Conservation (phyloP, 164 flowering plant species). For the Echeveria elegans region DNA sequence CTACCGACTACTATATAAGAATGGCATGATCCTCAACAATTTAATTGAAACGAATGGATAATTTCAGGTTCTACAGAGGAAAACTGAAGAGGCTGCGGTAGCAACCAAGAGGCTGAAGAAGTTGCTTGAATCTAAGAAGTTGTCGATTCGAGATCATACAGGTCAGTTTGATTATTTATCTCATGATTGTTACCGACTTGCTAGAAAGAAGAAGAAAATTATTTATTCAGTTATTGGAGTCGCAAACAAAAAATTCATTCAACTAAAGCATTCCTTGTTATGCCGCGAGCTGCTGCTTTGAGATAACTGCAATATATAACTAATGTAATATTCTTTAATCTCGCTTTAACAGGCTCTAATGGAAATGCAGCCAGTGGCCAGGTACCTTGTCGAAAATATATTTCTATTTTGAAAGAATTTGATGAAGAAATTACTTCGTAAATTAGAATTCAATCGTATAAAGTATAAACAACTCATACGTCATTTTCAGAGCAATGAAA, state of each 20-base stretch:
- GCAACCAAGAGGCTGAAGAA: constrained; percentile 90
- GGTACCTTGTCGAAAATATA: constrained; percentile 32
- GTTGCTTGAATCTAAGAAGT: constrained; percentile 78
- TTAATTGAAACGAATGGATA: not conserved
- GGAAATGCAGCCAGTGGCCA: constrained; percentile 67
- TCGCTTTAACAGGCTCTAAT: constrained; percentile 20
- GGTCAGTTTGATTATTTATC: constrained; percentile 25
- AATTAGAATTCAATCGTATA: not conserved
- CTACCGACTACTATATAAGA: too few relatives aligned
- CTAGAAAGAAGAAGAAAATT: too few relatives aligned
- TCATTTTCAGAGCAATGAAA: constrained; percentile 57
- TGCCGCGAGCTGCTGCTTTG: not conserved
- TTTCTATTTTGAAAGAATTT: not conserved
- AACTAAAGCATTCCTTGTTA: too few relatives aligned
- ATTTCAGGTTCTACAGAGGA: constrained; percentile 79
- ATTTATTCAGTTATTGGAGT: too few relatives aligned
- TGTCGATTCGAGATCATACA: constrained; percentile 56
- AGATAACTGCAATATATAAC: not conserved
- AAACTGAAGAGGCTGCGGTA: constrained; percentile 93
- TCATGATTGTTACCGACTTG: not conserved
- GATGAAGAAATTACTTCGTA: too few relatives aligned
- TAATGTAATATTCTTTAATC: not conserved
- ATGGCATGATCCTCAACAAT: not conserved
- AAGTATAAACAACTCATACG: not conserved
- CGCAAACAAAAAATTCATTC: too few relatives aligned